These are phyloP conservation scores for Leccinum variicolor DNA, from an alignment of 768 basidiomycete genomes.

Conservation along the genomic window DNA sequence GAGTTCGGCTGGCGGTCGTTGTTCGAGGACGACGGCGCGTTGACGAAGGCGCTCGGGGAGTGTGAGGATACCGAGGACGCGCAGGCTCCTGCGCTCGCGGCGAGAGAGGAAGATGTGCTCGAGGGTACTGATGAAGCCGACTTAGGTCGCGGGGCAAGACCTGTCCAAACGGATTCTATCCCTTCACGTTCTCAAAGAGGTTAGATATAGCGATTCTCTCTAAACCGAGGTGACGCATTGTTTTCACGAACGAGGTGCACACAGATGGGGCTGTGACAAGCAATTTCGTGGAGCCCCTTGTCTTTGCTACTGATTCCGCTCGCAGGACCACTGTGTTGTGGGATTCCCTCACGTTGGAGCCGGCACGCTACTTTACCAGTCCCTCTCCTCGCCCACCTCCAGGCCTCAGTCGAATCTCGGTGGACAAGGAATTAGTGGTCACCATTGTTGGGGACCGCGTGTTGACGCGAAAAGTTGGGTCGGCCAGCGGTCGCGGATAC, in stretches of 20 bases:
- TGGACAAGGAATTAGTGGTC: slow-evolving; percentile 54
- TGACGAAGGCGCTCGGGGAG: slow-evolving; percentile 75
- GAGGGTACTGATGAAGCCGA: slow-evolving; percentile 82
- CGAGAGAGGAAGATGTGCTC: slow-evolving; percentile 64
- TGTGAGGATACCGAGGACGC: slow-evolving; percentile 89
- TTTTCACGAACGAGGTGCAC: too few relatives aligned
- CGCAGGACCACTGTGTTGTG: slow-evolving; percentile 70
- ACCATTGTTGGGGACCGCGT: slow-evolving; percentile 59
- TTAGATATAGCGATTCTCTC: slow-evolving; percentile 36
- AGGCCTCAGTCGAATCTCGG: slow-evolving; percentile 55
- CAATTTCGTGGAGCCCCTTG: too few relatives aligned
- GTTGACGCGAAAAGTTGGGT: slow-evolving; percentile 65
- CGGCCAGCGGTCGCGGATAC: slow-evolving; percentile 30
- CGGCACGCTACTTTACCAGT: slow-evolving; percentile 51
- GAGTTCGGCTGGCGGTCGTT: slow-evolving; percentile 93
- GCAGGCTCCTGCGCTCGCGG: slow-evolving; percentile 74
- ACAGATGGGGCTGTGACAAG: too few relatives aligned
- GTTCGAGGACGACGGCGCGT: slow-evolving; percentile 58
- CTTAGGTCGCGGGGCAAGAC: too few relatives aligned
- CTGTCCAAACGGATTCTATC: slow-evolving; percentile 81
- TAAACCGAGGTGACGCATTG: too few relatives aligned
- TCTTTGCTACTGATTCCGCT: too few relatives aligned
- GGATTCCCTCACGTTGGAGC: slow-evolving; percentile 62
- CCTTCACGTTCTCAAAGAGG: slow-evolving; percentile 92
- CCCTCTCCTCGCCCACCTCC: slow-evolving; percentile 38